phyloP scores from a whole-genome alignment of 1,284 basidiomycete genomes.

The Trametes hirsuta region DNA sequence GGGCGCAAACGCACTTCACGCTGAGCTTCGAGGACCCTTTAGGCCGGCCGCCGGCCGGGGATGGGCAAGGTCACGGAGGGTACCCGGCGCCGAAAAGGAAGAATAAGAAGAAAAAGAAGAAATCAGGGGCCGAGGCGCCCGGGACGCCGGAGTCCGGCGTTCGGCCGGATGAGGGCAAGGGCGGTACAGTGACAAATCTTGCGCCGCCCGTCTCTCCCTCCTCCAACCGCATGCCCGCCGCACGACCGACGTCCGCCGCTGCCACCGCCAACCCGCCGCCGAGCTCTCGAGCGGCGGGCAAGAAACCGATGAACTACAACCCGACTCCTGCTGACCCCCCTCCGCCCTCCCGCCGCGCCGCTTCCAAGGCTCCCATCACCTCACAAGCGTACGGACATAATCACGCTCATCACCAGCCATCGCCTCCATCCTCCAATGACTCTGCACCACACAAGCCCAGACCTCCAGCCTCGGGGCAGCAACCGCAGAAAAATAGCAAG shows the following conservation, averaged over 20 bases:
- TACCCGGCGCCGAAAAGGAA: conserved; percentile 33
- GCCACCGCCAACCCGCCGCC: conserved; percentile 47
- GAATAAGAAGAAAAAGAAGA: conserved; percentile 43
- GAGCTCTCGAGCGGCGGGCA: conserved; percentile 74
- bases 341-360: conserved; percentile 53
- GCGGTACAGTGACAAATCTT: conserved; percentile 39
- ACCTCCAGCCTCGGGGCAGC: conserved; percentile 42
- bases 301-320: conserved; percentile 70
- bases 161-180: conserved; percentile 32
- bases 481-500: conserved; percentile 53
- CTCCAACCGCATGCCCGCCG: conserved; percentile 46
- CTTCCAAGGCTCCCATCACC: conserved; percentile 69
- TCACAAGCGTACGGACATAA: conserved; percentile 56
- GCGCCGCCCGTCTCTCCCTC: conserved; percentile 45
- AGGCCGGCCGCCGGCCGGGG: conserved; percentile 16
- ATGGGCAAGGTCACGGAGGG: conserved; percentile 23
- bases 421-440: conserved; percentile 68
- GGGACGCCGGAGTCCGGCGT: conserved; percentile 38
- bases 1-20: conserved; percentile 41
- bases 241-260: conserved; percentile 40
- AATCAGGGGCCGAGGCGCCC: conserved; percentile 30
- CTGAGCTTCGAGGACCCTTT: conserved; percentile 43
- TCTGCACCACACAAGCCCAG: conserved; percentile 52
- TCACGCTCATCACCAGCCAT: conserved; percentile 66
- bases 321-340: conserved; percentile 35